A percentile compares a stretch with the other conserved stretches of the same genome.
These are phyloP conservation scores for Lepidium campestre DNA, from an alignment of 441 rosid genomes.

Conservation along the genomic window DNA sequence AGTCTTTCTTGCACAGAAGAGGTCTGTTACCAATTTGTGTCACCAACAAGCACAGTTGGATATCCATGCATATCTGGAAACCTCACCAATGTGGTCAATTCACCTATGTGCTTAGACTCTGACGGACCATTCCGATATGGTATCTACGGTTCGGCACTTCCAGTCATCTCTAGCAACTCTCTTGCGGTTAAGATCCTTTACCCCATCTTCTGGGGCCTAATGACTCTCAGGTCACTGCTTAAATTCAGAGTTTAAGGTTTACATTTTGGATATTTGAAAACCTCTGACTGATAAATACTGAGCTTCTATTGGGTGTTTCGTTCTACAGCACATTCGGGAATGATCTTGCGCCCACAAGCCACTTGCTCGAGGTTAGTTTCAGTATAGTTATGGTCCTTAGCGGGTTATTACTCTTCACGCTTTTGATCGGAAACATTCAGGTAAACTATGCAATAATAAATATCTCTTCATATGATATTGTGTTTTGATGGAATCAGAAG, in stretches of 20 bases:
- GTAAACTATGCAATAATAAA: constrained; percentile 19
- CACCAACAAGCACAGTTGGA: constrained; percentile 26
- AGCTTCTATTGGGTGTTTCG: neutral
- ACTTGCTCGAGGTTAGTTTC: constrained; percentile 53
- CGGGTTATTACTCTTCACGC: constrained; percentile 64
- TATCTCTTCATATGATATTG: neutral
- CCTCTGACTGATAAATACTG: neutral
- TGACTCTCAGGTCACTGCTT: constrained; percentile 48
- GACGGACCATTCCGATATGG: constrained; percentile 56
- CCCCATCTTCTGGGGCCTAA: constrained; percentile 78
- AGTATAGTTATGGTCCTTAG: constrained; percentile 58
- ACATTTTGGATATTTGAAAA: neutral
- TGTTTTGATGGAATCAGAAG: neutral
- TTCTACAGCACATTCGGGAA: constrained; percentile 56
- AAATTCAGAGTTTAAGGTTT: neutral
- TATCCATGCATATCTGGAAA: constrained; percentile 36
- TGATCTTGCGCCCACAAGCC: constrained; percentile 57
- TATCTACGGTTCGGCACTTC: constrained; percentile 51
- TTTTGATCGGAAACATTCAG: constrained; percentile 75
- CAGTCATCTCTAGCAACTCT: constrained; percentile 59
- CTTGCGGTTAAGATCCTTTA: constrained; percentile 53
- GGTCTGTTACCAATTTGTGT: constrained; percentile 36
- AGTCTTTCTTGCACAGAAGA: constrained; percentile 43
- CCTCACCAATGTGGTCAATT: constrained; percentile 23
- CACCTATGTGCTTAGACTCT: constrained; percentile 50